phyloP scores from a whole-genome alignment of 352 stramenopile genomes.

The Phytophthora parvispora region DNA sequence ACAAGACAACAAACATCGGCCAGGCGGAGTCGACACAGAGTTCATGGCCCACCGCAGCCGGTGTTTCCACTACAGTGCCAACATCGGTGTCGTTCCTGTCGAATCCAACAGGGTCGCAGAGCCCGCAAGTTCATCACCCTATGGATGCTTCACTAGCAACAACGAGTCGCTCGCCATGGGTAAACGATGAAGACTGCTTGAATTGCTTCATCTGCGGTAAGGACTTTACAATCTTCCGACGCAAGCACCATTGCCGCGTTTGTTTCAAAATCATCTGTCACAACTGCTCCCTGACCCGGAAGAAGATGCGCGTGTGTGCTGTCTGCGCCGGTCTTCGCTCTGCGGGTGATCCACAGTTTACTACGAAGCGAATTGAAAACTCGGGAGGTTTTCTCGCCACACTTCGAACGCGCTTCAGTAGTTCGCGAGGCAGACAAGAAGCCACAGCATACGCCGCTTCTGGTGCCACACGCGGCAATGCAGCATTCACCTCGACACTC shows the following conservation, averaged over 20 bases:
- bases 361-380: background rate
- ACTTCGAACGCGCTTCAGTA: background rate
- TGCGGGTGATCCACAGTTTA: no score
- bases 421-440: background rate
- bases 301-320: slow-evolving; percentile 18
- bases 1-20: background rate
- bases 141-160: background rate
- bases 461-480: background rate
- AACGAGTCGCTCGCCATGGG: slow-evolving; percentile 1
- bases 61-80: background rate
- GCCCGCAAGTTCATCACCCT: background rate
- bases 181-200: slow-evolving; percentile 17
- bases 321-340: slow-evolving; percentile 3
- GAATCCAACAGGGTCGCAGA: background rate
- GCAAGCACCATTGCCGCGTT: slow-evolving; percentile 20
- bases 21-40: background rate
- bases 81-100: background rate
- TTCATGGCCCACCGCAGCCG: background rate
- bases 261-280: slow-evolving; percentile 21
- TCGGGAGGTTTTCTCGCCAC: background rate
- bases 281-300: slow-evolving; percentile 17
- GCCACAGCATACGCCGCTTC: background rate
- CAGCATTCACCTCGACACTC: background rate
- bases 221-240: slow-evolving; percentile 17
- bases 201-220: slow-evolving; percentile 17